Evolutionary conservation across 768 basidiomycete genomes (phyloP).

Genomic region (Lactarius evosmus): DNA sequence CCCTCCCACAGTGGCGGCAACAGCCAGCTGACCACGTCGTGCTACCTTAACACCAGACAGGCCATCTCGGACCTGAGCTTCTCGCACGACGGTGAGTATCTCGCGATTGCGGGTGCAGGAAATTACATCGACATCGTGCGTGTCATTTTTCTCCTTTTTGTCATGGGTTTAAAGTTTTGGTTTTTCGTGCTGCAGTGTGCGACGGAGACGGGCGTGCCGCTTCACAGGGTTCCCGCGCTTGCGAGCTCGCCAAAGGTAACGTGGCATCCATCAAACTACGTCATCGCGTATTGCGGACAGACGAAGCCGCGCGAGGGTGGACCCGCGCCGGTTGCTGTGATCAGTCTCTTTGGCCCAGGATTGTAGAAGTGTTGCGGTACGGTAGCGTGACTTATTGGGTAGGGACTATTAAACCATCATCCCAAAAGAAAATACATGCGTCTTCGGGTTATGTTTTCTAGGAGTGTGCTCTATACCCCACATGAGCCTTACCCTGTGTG

Average conservation of each 20-base stretch:
- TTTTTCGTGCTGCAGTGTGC: slow-evolving; percentile 51
- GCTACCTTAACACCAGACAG: slow-evolving; percentile 43
- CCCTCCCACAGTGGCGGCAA: not conserved
- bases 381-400: not conserved
- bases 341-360: slow-evolving; percentile 68
- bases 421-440: not conserved
- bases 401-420: not conserved
- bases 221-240: slow-evolving; percentile 73
- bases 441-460: not conserved
- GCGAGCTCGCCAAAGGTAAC: slow-evolving; percentile 71
- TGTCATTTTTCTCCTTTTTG: not conserved
- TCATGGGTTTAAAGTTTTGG: not conserved
- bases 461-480: no score
- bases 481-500: no score
- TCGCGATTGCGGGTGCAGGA: slow-evolving; percentile 72
- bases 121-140: slow-evolving; percentile 74
- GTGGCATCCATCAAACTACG: slow-evolving; percentile 80
- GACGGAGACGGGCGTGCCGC: slow-evolving; percentile 67
- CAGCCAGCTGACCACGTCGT: not conserved
- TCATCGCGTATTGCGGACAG: slow-evolving; percentile 81
- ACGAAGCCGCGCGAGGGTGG: slow-evolving; percentile 62
- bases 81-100: slow-evolving; percentile 79
- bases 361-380: slow-evolving; percentile 27
- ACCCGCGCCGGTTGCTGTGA: slow-evolving; percentile 60
- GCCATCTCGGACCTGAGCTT: slow-evolving; percentile 73